These are phyloP conservation scores for Elaeis oleifera DNA, from an alignment of 202 grass and related monocot species.

Conservation along the genomic window DNA sequence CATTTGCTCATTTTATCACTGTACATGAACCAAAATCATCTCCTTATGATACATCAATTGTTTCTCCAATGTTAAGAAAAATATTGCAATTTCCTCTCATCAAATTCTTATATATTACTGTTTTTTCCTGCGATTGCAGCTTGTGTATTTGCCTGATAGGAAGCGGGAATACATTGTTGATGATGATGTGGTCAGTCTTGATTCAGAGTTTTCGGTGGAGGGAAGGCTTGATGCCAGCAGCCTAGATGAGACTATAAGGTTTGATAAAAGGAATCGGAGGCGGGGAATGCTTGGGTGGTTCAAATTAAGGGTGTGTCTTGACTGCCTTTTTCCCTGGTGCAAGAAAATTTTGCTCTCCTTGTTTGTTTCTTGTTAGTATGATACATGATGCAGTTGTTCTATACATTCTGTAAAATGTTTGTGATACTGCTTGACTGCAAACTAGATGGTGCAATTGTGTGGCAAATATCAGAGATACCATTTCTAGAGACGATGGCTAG, in stretches of 20 bases:
- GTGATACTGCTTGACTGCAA: too few species aligned
- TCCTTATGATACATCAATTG: too few species aligned
- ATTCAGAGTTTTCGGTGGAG: slow-evolving; percentile 79
- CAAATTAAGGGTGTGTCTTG: slow-evolving; percentile 69
- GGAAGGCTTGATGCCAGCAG: slow-evolving; percentile 48
- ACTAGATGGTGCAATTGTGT: too few species aligned
- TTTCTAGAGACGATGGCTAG: too few species aligned
- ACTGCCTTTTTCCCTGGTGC: neutral
- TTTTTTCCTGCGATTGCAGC: slow-evolving; percentile 43
- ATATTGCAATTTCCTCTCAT: neutral
- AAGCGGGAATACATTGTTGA: slow-evolving; percentile 62
- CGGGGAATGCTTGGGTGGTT: slow-evolving; percentile 98
- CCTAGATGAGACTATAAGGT: slow-evolving; percentile 49
- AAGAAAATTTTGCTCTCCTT: too few species aligned
- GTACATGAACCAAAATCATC: too few species aligned
- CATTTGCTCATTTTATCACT: too few species aligned
- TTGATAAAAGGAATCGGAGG: slow-evolving; percentile 79
- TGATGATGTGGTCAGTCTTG: slow-evolving; percentile 69
- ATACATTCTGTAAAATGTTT: too few species aligned
- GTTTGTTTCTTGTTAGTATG: too few species aligned
- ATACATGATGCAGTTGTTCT: too few species aligned
- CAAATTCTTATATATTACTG: slow-evolving; percentile 21
- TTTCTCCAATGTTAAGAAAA: too few species aligned
- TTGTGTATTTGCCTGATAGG: slow-evolving; percentile 92
- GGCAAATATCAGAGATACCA: too few species aligned